Evolutionary conservation across 768 basidiomycete species (phyloP).

Genomic region (Serendipita sp.): DNA sequence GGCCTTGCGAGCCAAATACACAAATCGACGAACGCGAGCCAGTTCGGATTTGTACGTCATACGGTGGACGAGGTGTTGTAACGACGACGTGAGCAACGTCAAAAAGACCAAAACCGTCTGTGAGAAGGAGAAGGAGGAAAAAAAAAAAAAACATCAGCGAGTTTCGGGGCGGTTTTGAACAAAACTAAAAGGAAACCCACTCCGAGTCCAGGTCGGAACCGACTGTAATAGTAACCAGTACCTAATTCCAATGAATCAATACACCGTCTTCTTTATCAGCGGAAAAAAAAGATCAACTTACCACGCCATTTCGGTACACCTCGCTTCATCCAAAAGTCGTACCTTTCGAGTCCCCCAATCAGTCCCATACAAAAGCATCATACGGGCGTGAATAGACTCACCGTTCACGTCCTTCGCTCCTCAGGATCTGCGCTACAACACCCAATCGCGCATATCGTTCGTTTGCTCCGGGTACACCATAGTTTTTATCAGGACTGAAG

Average conservation of each 20-base stretch:
- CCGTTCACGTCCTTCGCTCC: constrained; percentile 61
- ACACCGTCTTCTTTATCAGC: background rate
- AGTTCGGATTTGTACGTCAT: constrained; percentile 66
- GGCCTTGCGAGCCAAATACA: constrained; percentile 43
- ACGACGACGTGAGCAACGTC: constrained; percentile 50
- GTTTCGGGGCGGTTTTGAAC: background rate
- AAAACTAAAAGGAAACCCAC: constrained; percentile 25
- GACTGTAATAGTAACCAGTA: constrained; percentile 89
- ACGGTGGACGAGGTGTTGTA: constrained; percentile 69
- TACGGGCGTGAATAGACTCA: constrained; percentile 23
- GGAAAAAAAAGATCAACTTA: constrained; percentile 7
- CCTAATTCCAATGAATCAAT: constrained; percentile 17
- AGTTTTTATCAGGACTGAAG: constrained; percentile 88
- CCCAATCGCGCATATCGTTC: constrained; percentile 89
- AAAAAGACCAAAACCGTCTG: constrained; percentile 70
- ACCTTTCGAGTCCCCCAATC: constrained; percentile 26
- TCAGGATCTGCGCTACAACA: constrained; percentile 63
- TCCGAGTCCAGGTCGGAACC: constrained; percentile 85
- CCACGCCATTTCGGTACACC: constrained; percentile 68
- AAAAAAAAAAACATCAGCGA: background rate
- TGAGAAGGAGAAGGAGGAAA: no score
- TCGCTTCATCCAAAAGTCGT: constrained; percentile 37
- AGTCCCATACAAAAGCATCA: no score
- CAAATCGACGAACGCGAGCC: constrained; percentile 45
- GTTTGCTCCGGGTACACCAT: constrained; percentile 59